Evolutionary conservation across 495 filamentous ascomycete species (phyloP), one percentile per base, ranked within the genome.

Genomic region (Penicillium lividum): DNA sequence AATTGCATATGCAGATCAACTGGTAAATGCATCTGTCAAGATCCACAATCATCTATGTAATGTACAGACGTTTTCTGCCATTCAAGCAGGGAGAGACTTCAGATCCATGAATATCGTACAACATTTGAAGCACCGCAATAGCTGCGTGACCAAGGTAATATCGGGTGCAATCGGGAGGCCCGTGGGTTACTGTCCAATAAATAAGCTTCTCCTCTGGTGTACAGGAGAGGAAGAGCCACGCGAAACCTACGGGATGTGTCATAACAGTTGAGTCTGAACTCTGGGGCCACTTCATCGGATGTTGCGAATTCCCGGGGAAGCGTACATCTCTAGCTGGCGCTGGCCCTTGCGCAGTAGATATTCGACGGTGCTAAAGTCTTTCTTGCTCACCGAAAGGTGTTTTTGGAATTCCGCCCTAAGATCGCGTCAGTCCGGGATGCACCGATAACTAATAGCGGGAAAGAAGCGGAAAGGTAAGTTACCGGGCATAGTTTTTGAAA

Each of bases 361-460:
- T 72, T 98, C 94, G 57, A 98, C 87, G 3, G 92, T 84, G 44
- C 75, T 74, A 72, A 98, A 98, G 68, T 98, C 92, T 68, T 89
- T 93, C 74, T 91, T 97, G 72, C 88, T 86, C 36, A 97, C 66
- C 22, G 68, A 66, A 3, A 85, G 66, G 64, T 91, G 78, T 64
- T 88, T 88, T 46, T 86, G 74, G 62, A 98, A 98, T 62, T 97
- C 91, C 36, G 72, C 72, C 49, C 92, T 93, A 46, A 50, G 63
- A 49, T 52, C 48, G n/a, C 5, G 49, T 56, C 53, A 64, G 40
- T 22, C 40, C 58, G 40, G 38, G 61, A 31, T 65, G 48, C 18
- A 58, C 44, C 45, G 53, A 56, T 46, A 36, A 10, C 11, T 0
- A 28, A n/a, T 28, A 34, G 47, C 51, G 44, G 58, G 51, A 58